Evolutionary conservation across 225 moss, liverwort and hornwort species (phyloP), one percentile per base, ranked within the genome.

Genomic region (Polytrichum formosum): DNA sequence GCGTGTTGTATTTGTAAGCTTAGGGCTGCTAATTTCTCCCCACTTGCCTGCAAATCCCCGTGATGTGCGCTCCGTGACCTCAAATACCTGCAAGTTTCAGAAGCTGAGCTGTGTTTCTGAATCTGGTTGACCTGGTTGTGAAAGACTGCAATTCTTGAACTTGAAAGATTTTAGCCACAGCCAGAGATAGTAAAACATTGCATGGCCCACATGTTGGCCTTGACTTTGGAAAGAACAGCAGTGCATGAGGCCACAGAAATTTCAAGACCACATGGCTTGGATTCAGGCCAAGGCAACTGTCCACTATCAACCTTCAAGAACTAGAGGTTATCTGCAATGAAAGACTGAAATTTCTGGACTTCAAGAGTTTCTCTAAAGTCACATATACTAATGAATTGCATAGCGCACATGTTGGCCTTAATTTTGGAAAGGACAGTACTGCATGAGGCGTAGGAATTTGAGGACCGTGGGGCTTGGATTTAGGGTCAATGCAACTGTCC

Each of bases 11-110:
- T 67, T 71, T 0, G 79, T 5, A 37, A 69, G 64, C 1, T 65
- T 60, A 0, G 88, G 77, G 66, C 58, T 76, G 69, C 66, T 78
- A 22, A 83, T 71, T 66, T 68, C 78, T 63, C 83, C 84, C 86
- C 84, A 91, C 1, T 77, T 22, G 20, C 93, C 91, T 27, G 86
- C 91, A 70, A 95, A 95, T 35, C 95, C 95, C 58, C 85, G 75
- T 1, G 64, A 53, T 18, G 90, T 75, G 46, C 91, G 88, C 77
- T 93, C 90, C 16, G 88, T 86, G 55, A 93, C 81, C 21, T 90
- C 78, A 62, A 92, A 94, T 1, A 79, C 80, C 86, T 86, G 77
- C 16, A 30, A 18, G 25, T 46, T 37, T 56, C 71, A 68, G 2
- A 56, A 55, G 26, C 7, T 26, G 53, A 46, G 26, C 7, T 58